Evolutionary conservation across 768 basidiomycete genomes (phyloP).

Genomic region (Boletus speciosus): DNA sequence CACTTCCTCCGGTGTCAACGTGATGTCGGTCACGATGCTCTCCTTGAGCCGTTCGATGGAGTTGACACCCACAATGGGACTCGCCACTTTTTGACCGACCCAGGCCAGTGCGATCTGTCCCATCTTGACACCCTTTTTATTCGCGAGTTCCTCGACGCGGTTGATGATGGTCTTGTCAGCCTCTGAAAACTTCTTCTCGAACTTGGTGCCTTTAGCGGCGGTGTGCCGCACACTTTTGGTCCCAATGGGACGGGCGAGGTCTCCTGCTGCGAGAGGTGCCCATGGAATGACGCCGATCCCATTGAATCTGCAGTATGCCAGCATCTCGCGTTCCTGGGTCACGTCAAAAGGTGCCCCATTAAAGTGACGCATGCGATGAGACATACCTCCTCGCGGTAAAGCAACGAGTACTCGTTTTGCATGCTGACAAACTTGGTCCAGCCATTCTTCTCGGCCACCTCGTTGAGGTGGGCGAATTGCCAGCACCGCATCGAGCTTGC

Average conservation of each 20-base stretch:
- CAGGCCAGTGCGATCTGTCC: slow-evolving; percentile 46
- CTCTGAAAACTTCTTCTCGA: slow-evolving; percentile 25
- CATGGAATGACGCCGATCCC: slow-evolving; percentile 56
- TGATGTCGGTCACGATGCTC: slow-evolving; percentile 23
- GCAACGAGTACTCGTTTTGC: slow-evolving; percentile 51
- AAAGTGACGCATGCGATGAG: too few relatives aligned
- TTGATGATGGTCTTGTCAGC: slow-evolving; percentile 36
- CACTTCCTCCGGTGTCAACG: slow-evolving; percentile 30
- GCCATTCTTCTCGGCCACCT: slow-evolving; percentile 40
- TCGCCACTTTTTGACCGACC: slow-evolving; percentile 38
- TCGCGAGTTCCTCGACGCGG: slow-evolving; percentile 42
- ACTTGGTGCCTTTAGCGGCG: slow-evolving; percentile 14
- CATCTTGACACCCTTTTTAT: slow-evolving; percentile 40
- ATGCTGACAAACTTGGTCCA: slow-evolving; percentile 57
- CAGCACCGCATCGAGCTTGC: slow-evolving; percentile 46
- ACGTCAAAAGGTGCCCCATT: not conserved
- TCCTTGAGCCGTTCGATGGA: slow-evolving; percentile 31
- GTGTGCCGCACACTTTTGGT: slow-evolving; percentile 21
- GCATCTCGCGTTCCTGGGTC: slow-evolving; percentile 43
- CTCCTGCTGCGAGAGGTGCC: slow-evolving; percentile 41
- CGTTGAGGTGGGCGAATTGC: slow-evolving; percentile 44
- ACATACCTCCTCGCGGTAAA: slow-evolving; percentile 52
- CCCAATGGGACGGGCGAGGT: slow-evolving; percentile 37
- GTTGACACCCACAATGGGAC: slow-evolving; percentile 45
- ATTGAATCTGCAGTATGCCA: slow-evolving; percentile 42